Evolutionary conservation across 2,329 filamentous ascomycete species (phyloP).

Genomic region (Cytospora piceae): DNA sequence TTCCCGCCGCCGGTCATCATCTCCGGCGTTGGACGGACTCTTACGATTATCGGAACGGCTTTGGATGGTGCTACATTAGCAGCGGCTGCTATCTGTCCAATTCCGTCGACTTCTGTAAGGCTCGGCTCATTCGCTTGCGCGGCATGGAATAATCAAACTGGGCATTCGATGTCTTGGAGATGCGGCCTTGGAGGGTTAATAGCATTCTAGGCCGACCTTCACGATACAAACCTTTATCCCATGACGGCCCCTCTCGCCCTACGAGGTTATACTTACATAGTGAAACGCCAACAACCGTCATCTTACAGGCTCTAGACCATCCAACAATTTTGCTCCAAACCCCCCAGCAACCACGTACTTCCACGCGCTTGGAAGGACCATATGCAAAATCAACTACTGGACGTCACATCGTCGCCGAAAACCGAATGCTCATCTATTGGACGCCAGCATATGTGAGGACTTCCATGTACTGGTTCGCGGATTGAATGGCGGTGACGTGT

Average conservation of each 20-base stretch:
- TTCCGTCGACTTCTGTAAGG: background rate
- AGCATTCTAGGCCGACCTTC: background rate
- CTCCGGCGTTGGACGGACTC: background rate
- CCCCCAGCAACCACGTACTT: conserved; percentile 6
- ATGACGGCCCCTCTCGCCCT: conserved; percentile 7
- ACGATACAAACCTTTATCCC: background rate
- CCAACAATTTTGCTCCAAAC: background rate
- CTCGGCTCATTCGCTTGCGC: background rate
- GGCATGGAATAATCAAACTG: background rate
- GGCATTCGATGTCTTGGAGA: background rate
- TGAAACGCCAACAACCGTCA: background rate
- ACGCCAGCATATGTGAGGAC: background rate
- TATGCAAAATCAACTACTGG: background rate
- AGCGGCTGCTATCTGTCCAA: background rate
- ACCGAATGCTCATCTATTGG: background rate
- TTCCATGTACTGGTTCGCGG: background rate
- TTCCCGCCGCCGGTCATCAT: conserved; percentile 9
- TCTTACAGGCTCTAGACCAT: conserved; percentile 8
- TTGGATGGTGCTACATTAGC: background rate
- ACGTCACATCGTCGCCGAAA: background rate
- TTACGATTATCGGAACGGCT: background rate
- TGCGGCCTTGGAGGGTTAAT: background rate
- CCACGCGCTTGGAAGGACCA: conserved; percentile 2
- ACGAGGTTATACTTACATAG: background rate
- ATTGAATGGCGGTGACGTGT: background rate